Evolutionary conservation across 805 yeast species (phyloP).

Genomic region (Candida vartiovaarae): DNA sequence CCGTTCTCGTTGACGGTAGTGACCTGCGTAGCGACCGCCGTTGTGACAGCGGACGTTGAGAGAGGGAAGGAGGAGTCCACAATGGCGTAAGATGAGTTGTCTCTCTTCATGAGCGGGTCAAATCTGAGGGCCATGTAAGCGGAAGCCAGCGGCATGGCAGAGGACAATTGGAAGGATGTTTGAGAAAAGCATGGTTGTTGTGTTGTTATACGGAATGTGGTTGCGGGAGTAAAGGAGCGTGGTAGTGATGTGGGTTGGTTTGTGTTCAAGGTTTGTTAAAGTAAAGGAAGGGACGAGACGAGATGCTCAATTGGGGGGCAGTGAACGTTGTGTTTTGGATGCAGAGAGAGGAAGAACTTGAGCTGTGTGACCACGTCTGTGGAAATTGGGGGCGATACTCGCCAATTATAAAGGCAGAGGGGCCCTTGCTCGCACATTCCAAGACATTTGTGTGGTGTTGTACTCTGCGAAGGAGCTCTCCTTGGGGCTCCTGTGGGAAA

Average conservation of each 20-base stretch:
- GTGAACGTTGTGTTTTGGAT: no score
- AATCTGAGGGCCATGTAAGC: conserved; percentile 21
- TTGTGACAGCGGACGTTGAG: conserved; percentile 11
- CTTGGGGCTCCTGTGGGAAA: conserved; percentile 5
- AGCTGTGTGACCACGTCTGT: no score
- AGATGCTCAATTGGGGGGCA: conserved; percentile 10
- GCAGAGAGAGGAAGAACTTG: no score
- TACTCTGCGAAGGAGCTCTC: no score
- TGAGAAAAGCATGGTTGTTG: conserved; percentile 10
- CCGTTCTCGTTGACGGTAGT: conserved; percentile 20
- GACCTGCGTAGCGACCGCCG: conserved; percentile 15
- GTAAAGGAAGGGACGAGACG: conserved; percentile 26
- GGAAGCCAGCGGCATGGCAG: conserved; percentile 14
- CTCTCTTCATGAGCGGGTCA: conserved; percentile 18
- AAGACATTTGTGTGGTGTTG: background rate
- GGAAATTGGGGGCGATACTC: background rate
- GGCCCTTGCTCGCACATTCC: no score
- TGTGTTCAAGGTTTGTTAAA: background rate
- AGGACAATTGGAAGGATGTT: conserved; percentile 11
- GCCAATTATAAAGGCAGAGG: background rate
- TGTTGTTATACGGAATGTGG: background rate
- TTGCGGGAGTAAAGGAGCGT: background rate
- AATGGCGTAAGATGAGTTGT: conserved; percentile 6
- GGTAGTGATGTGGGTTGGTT: background rate
- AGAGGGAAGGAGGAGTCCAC: conserved; percentile 2